Evolutionary conservation across 83 land plant genomes (phyloP), one percentile per base, ranked within the genome.

Genomic region (Diphasiastrum complanatum): DNA sequence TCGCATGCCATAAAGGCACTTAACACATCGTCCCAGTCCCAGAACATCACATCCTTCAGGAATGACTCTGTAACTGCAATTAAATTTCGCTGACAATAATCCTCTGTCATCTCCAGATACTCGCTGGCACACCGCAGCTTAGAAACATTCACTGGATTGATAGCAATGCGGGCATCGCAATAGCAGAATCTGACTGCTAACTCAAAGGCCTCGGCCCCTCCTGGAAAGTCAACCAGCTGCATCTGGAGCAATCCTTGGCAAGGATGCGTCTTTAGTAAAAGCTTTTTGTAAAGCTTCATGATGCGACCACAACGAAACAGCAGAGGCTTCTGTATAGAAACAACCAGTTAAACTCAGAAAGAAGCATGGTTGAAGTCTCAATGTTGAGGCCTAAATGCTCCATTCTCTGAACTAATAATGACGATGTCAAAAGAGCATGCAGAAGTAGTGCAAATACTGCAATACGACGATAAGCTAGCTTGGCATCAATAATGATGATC

Each of bases 61-160:
- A 70, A 81, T 29, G 72, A 66, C 30, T 81, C 70, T 0, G 77
- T 69, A 30, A 48, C 61, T 45, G 75, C 70, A 0, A 72, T 25
- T 30, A 81, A 61, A 63, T 69, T 78, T 10, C 43, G 38, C 1
- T 41, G 25, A n/a, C 50, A 45, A 12, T 60, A 33, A 2, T 66
- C 69, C 23, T 58, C 69, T 3, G 74, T 72, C 82, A 84, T 84
- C 29, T 84, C 89, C 89, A 84, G 69, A 64, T 53, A 81, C n/a
- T 73, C 49, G 1, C 80, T 79, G 0, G 65, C 74, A 22, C 47
- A 70, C 48, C 68, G 52, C 5, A 84, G 70, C 5, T 67, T 51
- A 53, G 72, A 55, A 29, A 73, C 45, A 23, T 81, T 81, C 22
- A 64, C 38, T 26, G 82, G 75, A 36, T 18, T 70, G 2, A 68